These are phyloP conservation scores for Penicillium cosmopolitanum DNA, from an alignment of 495 filamentous ascomycete species.

Conservation along the genomic window DNA sequence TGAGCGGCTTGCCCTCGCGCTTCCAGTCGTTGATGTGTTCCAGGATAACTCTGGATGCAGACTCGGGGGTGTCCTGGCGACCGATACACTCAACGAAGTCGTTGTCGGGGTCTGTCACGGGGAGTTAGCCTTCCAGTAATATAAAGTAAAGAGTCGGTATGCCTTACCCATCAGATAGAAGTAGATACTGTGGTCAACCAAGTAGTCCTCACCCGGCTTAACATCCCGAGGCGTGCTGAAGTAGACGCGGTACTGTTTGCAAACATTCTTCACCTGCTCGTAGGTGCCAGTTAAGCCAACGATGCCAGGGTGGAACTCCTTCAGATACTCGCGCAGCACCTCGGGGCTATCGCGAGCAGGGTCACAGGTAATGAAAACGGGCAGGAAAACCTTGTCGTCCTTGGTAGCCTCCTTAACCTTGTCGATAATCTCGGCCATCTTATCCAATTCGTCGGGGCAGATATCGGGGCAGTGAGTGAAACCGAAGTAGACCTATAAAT, in stretches of 20 bases:
- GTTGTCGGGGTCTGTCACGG: constrained; percentile 77
- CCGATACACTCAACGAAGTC: constrained; percentile 98
- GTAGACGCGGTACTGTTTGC: constrained; percentile 95
- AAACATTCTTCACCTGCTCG: constrained; percentile 86
- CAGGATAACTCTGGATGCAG: constrained; percentile 80
- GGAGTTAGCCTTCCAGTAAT: constrained; percentile 8
- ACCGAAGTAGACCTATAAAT: constrained; percentile 83
- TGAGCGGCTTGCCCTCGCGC: constrained; percentile 52
- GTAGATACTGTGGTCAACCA: constrained; percentile 99
- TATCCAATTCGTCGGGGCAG: constrained; percentile 98
- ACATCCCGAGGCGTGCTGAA: constrained; percentile 90
- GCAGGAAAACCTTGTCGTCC: constrained; percentile 57
- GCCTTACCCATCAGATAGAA: constrained; percentile 93
- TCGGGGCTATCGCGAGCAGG: constrained; percentile 86
- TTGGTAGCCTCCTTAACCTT: constrained; percentile 61
- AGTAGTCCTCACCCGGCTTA: constrained; percentile 90
- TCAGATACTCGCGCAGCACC: constrained; percentile 80
- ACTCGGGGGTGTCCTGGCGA: constrained; percentile 86
- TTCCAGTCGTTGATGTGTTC: constrained; percentile 93
- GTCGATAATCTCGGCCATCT: constrained; percentile 94
- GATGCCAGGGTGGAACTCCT: constrained; percentile 89
- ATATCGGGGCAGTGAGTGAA: constrained; percentile 99
- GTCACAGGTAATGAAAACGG: constrained; percentile 95
- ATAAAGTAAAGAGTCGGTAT: not conserved
- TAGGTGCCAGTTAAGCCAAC: constrained; percentile 91